Evolutionary conservation across 192 early-diverging fungal genomes (phyloP), one percentile per base, ranked within the genome.

Genomic region (Funneliformis mosseae): DNA sequence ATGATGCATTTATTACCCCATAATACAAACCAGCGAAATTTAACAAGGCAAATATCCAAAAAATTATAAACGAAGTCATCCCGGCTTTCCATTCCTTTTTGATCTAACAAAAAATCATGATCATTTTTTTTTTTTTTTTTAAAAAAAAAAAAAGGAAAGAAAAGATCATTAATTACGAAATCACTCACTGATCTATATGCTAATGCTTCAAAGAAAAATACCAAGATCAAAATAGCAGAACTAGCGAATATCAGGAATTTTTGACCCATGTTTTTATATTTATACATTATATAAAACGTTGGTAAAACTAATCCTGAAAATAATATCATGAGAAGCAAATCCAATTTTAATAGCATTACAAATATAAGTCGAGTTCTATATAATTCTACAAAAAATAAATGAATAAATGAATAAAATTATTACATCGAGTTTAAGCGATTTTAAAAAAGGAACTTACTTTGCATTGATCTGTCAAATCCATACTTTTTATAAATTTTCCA

Each of bases 401-500:
- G 3, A 33, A 0, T 2, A 33, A 18, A 18, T 55, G 4, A 55
- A 55, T 14, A 48, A 48, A 48, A 48, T n/a, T n/a, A 48, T 48
- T 48, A 48, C 11, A 48, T n/a, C n/a, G n/a, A n/a, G n/a, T n/a
- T n/a, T 12, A 48, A 11, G 3, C 2, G 1, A 12, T 12, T 48
- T 12, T 12, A 12, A 46, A 46, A 10, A 14, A 12, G 5, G 9
- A 18, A 82, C 82, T 83, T 89, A 85, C 91, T 82, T 74, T 88
- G 86, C 62, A 91, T 90, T 9, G 75, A 76, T 28, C 89, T 83
- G 43, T 92, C 88, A 27, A 89, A 87, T 25, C 91, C 90, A 81
- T 92, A 88, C 1, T 21, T 16, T 55, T 55, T 55, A 55, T 55
- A 55, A 55, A 55, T n/a, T 21, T 21, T 16, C 50, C 50, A 55